Conservation (phyloP, 1,139 yeast species). For the Kurtzmaniella natalensis region DNA sequence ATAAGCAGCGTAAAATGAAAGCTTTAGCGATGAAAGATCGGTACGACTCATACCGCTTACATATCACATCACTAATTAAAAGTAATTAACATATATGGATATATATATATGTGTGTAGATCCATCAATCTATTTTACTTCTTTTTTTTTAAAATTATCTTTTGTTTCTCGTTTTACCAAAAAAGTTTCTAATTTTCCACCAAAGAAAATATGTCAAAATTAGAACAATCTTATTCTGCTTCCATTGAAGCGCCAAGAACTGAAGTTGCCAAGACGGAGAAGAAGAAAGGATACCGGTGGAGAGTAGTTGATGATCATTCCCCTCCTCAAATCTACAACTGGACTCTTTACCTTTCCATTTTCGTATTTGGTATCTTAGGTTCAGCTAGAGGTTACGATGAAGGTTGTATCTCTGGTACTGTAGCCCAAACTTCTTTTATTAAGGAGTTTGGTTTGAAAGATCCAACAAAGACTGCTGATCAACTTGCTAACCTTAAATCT, state of each 20-base stretch:
- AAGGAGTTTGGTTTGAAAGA: conserved; percentile 45
- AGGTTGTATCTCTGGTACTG: conserved; percentile 47
- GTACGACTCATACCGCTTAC: no score
- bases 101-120: no score
- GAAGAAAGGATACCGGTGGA: conserved; percentile 20
- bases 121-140: no score
- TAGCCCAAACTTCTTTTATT: conserved; percentile 42
- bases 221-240: not conserved
- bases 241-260: not conserved
- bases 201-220: conserved; percentile 1
- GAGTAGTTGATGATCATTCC: conserved; percentile 30
- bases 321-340: conserved; percentile 49
- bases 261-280: conserved; percentile 1
- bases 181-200: no score
- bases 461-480: conserved; percentile 25
- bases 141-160: no score
- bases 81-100: no score
- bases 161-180: no score
- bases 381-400: conserved; percentile 62
- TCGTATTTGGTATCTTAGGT: conserved; percentile 56
- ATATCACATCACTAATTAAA: no score
- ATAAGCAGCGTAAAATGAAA: no score
- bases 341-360: conserved; percentile 42
- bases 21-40: no score
- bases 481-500: conserved; percentile 46